These are phyloP conservation scores for Piromyces sp. DNA, from an alignment of 192 early-diverging fungal genomes.

Conservation along the genomic window DNA sequence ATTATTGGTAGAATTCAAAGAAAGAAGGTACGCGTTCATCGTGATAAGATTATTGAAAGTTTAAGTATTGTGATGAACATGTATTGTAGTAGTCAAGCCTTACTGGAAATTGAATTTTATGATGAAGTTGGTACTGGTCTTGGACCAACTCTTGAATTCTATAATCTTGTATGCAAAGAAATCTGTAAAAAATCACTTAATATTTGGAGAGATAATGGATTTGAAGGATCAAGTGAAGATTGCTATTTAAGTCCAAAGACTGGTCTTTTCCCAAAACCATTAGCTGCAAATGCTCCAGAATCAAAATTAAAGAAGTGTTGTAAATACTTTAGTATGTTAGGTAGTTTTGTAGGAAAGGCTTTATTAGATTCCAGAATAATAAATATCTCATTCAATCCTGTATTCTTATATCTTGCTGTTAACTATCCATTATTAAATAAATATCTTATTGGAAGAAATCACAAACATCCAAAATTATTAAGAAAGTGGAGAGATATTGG, in stretches of 20 bases:
- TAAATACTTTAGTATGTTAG: conserved; percentile 50
- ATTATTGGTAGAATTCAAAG: conserved; percentile 53
- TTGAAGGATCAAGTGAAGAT: neutral
- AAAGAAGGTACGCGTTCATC: conserved; percentile 75
- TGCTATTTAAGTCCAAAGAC: conserved; percentile 22
- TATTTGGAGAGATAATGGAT: conserved; percentile 50
- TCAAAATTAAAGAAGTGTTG: conserved; percentile 15
- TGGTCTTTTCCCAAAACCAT: conserved; percentile 36
- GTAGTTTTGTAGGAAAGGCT: conserved; percentile 76
- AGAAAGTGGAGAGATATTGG: conserved; percentile 10
- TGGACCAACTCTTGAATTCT: conserved; percentile 86
- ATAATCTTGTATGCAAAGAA: conserved; percentile 56
- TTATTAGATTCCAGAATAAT: conserved; percentile 71
- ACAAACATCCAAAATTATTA: conserved; percentile 4
- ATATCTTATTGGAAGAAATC: conserved; percentile 1
- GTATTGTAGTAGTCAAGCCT: conserved; percentile 44
- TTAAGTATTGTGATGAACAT: conserved; percentile 75
- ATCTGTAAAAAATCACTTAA: conserved; percentile 34
- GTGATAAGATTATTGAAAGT: conserved; percentile 58
- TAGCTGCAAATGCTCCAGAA: neutral
- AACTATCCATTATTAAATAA: neutral
- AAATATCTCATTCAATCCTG: conserved; percentile 57
- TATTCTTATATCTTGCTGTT: conserved; percentile 40
- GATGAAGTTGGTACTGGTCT: conserved; percentile 85
- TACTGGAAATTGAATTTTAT: conserved; percentile 84